These are phyloP conservation scores for Magnaporthiopsis rhizophila DNA, from an alignment of 2,329 filamentous ascomycete species.

Conservation along the genomic window DNA sequence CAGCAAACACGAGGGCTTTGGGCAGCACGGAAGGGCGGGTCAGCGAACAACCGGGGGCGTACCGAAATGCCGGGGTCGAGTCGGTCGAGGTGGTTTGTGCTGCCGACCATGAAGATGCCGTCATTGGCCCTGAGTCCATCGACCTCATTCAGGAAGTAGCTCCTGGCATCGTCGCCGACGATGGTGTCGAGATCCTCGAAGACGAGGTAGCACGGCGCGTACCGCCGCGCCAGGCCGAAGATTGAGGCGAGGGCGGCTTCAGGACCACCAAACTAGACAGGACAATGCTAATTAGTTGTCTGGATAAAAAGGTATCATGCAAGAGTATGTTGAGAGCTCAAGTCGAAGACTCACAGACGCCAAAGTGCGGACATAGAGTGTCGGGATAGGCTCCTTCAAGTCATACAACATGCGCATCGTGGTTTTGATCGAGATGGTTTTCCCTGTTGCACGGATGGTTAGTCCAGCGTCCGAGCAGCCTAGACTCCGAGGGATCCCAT, in stretches of 20 bases:
- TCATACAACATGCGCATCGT: conserved; percentile 57
- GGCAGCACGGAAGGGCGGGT: no score
- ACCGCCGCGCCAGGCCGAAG: conserved; percentile 49
- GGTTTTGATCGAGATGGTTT: conserved; percentile 64
- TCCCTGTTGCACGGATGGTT: conserved; percentile 25
- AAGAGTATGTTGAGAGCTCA: not conserved
- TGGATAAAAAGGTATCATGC: not conserved
- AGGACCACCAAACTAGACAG: conserved; percentile 39
- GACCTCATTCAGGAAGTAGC: conserved; percentile 66
- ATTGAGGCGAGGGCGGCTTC: conserved; percentile 46
- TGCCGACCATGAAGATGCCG: conserved; percentile 62
- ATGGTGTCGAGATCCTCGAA: conserved; percentile 67
- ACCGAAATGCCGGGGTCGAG: conserved; percentile 58
- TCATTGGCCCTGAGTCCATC: conserved; percentile 63
- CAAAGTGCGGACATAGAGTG: conserved; percentile 53
- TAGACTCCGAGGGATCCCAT: not conserved
- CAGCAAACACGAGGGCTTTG: not conserved
- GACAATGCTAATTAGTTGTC: not conserved
- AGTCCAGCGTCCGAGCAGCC: not conserved
- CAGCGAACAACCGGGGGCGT: conserved; percentile 15
- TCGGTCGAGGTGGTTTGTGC: conserved; percentile 57
- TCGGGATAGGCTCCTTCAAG: conserved; percentile 44
- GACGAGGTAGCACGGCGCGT: conserved; percentile 32
- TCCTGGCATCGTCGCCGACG: conserved; percentile 50
- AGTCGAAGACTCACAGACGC: conserved; percentile 23